Evolutionary conservation across 2,329 filamentous ascomycete species (phyloP), one percentile per base, ranked within the genome.

Genomic region (Orbilia blumenaviensis): DNA sequence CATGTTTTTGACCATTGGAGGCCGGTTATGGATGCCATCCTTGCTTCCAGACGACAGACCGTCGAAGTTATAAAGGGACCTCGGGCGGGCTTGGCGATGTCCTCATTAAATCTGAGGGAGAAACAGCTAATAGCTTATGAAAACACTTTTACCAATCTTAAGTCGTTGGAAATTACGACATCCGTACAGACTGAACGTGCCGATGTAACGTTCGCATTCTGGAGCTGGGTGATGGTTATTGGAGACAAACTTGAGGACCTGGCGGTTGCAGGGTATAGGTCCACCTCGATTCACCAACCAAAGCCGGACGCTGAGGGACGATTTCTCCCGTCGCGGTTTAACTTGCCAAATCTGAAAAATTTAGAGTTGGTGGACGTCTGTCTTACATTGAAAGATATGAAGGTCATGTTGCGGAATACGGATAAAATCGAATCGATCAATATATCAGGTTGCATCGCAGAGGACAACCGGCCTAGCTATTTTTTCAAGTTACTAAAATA

Each of bases 1-100:
- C 16, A 54, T 36, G 27, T 21, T n/a, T n/a, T 25, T n/a, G 54
- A 60, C 4, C 38, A 61, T 21, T 61, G 56, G 56, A 44, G 44
- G 7, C n/a, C 10, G 2, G 36, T 61, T 18, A 61, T 61, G 36
- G 23, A 61, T 38, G 23, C 38, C 2, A 32, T 44, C 4, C 16
- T 32, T 7, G 25, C 34, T 16, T 10, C 36, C 2, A 42, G 44
- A 16, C 9, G 23, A 5, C n/a, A 5, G 1, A 44, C 23, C 1
- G 8, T 61, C 2, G 14, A 32, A 21, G 2, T 5, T 9, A 16
- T 61, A 3, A 42, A 29, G 8, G 10, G 3, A 2, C 56, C 56
- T 1, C 34, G n/a, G 6, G 16, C 8, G 2, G 38, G 23, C 5
- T 14, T 61, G 0, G 8, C 23, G 12, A 61, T 61, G 56, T 61